Conservation (phyloP, 495 filamentous ascomycete species). For the Pseudevernia furfuracea region DNA sequence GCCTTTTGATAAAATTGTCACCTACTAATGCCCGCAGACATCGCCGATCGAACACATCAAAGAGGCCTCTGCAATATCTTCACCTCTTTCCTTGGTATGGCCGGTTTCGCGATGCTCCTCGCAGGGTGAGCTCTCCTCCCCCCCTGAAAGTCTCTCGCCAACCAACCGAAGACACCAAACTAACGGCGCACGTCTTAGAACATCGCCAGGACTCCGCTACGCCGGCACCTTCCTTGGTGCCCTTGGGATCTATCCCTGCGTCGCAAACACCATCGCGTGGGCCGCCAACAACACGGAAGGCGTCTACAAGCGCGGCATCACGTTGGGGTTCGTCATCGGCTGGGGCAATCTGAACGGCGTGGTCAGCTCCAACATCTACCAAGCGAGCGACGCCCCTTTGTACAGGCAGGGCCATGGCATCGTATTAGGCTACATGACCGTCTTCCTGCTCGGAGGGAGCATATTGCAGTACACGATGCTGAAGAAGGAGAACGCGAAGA, state of each 20-base stretch:
- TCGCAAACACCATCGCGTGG: constrained; percentile 91
- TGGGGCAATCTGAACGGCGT: constrained; percentile 93
- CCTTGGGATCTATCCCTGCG: constrained; percentile 83
- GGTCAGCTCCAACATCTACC: constrained; percentile 69
- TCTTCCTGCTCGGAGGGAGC: constrained; percentile 54
- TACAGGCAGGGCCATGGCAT: constrained; percentile 53
- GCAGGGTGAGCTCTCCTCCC: constrained; percentile 24
- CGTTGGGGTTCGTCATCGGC: constrained; percentile 78
- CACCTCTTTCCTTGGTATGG: constrained; percentile 61
- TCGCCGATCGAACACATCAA: constrained; percentile 69
- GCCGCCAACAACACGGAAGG: constrained; percentile 84
- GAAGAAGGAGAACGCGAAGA: constrained; percentile 53
- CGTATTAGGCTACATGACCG: constrained; percentile 51
- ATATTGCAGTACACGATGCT: constrained; percentile 61
- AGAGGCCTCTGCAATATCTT: constrained; percentile 78
- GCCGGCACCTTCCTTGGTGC: constrained; percentile 80
- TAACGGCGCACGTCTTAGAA: background rate
- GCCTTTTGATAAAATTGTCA: background rate
- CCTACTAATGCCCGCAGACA: background rate
- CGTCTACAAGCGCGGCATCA: constrained; percentile 84
- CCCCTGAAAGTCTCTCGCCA: background rate
- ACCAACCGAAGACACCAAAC: background rate
- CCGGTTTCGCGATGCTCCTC: constrained; percentile 75
- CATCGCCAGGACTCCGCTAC: constrained; percentile 61
- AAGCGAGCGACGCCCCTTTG: constrained; percentile 43